Evolutionary conservation across 768 basidiomycete genomes (phyloP), one percentile per base, ranked within the genome.

Genomic region (Rhizopogon rudus): DNA sequence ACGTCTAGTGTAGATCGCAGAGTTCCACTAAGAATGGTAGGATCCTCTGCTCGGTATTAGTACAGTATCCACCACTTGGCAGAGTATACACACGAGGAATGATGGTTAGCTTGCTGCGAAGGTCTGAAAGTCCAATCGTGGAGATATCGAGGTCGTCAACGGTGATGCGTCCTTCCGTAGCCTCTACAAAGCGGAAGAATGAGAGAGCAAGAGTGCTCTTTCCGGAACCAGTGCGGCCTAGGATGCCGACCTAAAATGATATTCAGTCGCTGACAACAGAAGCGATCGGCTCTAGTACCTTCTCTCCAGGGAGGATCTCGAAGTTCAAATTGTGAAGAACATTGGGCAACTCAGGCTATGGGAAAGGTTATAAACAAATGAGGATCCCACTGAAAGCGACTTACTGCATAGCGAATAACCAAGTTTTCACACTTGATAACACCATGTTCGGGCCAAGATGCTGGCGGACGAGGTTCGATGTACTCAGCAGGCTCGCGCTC

Each of bases 111-210:
- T 78, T 80, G 53, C 82, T 85, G 22, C 93, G 81, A 40, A 97
- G 76, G 65, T 94, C 91, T 0, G 87, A 88, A 39, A 95, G 73
- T 17, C 92, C 93, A 52, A 94, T 81, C 53, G 78, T 76, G 28
- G 90, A 77, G 56, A 92, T 92, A 61, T 94, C 88, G 10, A 91
- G 46, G n/a, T 77, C 88, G 65, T 93, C 93, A 39, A 95, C 76
- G 4, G 82, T 43, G 52, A 93, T 93, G 6, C 75, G 75, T 6
- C 92, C 92, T 61, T 85, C 77, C 0, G 82, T 83, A 1, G 92
- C 84, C 65, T 95, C 91, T n/a, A 95, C 91, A 65, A 93, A 91
- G 22, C 89, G 81, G 82, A 95, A 93, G 73, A 93, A 89, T 6
- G 87, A 88, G 10, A 93, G 74, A 0, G 91, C 91, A 12, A 90